Percentiles rank a stretch among this genome's conserved stretches.
phyloP scores from a whole-genome alignment of 768 basidiomycete genomes.

The Tephrocybe sp. region DNA sequence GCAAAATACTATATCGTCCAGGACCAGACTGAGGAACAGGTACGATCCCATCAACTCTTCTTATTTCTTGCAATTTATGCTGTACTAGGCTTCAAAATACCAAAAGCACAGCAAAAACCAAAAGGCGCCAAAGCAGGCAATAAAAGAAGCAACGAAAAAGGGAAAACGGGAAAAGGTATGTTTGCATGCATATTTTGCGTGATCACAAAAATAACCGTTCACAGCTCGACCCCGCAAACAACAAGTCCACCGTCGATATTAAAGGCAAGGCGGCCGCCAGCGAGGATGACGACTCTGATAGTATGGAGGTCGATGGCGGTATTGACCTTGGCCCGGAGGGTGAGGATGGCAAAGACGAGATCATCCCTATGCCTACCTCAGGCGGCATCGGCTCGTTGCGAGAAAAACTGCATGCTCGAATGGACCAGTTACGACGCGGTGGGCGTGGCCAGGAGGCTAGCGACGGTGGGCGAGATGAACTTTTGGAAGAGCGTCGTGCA shows the following conservation, averaged over 20 bases:
- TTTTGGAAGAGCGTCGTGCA: slow-evolving; percentile 76
- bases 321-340: slow-evolving; percentile 37
- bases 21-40: slow-evolving; percentile 71
- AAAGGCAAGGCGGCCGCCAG: slow-evolving; percentile 9
- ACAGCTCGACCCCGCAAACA: slow-evolving; percentile 91
- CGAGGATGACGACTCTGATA: slow-evolving; percentile 31
- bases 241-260: slow-evolving; percentile 43
- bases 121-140: slow-evolving; percentile 79
- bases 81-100: slow-evolving; percentile 59
- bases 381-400: slow-evolving; percentile 66
- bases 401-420: slow-evolving; percentile 74
- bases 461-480: slow-evolving; percentile 67
- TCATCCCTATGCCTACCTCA: slow-evolving; percentile 64
- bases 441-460: slow-evolving; percentile 22
- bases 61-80: not conserved
- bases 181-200: not conserved
- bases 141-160: slow-evolving; percentile 88
- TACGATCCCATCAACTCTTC: slow-evolving; percentile 23
- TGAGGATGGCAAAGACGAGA: slow-evolving; percentile 32
- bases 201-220: slow-evolving; percentile 1
- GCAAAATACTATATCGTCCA: slow-evolving; percentile 81
- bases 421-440: slow-evolving; percentile 63
- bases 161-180: slow-evolving; percentile 84
- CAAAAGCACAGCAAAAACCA: slow-evolving; percentile 88
- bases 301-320: slow-evolving; percentile 39